Percentiles rank a stretch among this genome's conserved stretches.
phyloP scores from a whole-genome alignment of 805 yeast species.

The Wickerhamiella galacta region DNA sequence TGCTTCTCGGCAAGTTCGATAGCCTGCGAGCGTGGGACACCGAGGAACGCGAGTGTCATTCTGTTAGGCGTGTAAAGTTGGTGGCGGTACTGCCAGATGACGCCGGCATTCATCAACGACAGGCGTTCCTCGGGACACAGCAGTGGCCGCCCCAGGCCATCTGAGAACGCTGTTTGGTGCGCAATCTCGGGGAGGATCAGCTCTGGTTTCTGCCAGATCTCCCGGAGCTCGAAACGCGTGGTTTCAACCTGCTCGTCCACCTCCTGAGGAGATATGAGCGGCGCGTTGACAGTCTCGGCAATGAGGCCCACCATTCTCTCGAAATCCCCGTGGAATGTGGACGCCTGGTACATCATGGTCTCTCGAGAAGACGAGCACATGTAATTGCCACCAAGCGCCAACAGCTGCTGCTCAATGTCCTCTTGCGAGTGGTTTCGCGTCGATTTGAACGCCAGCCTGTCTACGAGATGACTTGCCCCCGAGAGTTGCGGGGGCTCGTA shows the following conservation, averaged over 20 bases:
- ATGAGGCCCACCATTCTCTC: constrained; percentile 62
- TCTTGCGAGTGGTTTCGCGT: constrained; percentile 29
- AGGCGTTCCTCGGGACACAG: constrained; percentile 62
- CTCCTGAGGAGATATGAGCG: constrained; percentile 52
- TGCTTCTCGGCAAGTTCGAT: constrained; percentile 41
- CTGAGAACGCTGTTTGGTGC: constrained; percentile 65
- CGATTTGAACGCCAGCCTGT: constrained; percentile 54
- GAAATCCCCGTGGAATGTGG: constrained; percentile 76
- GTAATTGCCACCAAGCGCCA: constrained; percentile 79
- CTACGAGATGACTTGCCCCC: constrained; percentile 73
- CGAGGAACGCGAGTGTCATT: constrained; percentile 73
- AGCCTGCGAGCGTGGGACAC: constrained; percentile 59
- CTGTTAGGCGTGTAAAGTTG: constrained; percentile 63
- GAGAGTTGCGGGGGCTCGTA: constrained; percentile 44
- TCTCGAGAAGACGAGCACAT: constrained; percentile 89
- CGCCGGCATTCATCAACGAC: constrained; percentile 33
- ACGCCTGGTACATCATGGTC: constrained; percentile 82
- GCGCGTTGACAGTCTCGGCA: constrained; percentile 61
- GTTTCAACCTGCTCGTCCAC: constrained; percentile 54
- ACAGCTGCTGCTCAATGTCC: constrained; percentile 59
- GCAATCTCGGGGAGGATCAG: constrained; percentile 76
- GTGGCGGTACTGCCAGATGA: constrained; percentile 43
- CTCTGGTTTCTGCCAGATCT: constrained; percentile 71
- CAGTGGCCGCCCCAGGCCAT: constrained; percentile 74
- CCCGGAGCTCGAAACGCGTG: constrained; percentile 67